These are phyloP conservation scores for Cyanidioschyzon merolae DNA, from an alignment of 23 red algal genomes.

Conservation along the genomic window DNA sequence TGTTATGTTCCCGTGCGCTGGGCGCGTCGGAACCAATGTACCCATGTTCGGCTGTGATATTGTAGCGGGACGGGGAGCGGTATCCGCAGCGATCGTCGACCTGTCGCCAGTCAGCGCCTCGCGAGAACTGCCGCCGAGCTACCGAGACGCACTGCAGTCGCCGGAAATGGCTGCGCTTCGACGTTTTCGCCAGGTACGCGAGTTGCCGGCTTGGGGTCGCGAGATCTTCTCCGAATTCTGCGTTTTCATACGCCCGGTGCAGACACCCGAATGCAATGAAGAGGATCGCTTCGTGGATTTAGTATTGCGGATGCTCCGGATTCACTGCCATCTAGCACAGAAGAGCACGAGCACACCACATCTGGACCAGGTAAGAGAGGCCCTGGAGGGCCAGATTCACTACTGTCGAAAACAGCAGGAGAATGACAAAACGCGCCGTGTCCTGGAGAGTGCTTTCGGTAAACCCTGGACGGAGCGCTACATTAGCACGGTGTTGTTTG, in stretches of 20 bases:
- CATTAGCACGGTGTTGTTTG: conserved; percentile 2
- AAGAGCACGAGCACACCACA: neutral
- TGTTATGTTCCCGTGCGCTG: neutral
- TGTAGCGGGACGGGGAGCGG: conserved; percentile 7
- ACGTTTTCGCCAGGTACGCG: neutral
- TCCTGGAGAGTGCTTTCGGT: conserved; percentile 11
- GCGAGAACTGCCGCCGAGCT: neutral
- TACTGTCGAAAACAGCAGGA: conserved; percentile 15
- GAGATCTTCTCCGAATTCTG: conserved; percentile 4
- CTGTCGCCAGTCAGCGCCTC: conserved; percentile 4
- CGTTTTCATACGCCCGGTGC: neutral
- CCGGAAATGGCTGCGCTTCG: neutral
- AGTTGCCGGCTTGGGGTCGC: conserved; percentile 5
- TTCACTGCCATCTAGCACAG: neutral
- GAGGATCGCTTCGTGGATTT: conserved; percentile 1
- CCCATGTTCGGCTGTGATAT: conserved; percentile 20
- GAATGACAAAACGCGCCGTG: conserved; percentile 13
- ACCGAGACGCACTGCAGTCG: neutral
- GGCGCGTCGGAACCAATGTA: neutral
- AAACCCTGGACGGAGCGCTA: neutral
- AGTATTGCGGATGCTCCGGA: neutral
- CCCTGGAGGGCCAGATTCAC: neutral
- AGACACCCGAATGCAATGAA: neutral
- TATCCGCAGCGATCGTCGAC: conserved; percentile 14
- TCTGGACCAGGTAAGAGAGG: neutral